Conservation (phyloP, 1,284 basidiomycete species). For the Xerocomus subilludens region DNA sequence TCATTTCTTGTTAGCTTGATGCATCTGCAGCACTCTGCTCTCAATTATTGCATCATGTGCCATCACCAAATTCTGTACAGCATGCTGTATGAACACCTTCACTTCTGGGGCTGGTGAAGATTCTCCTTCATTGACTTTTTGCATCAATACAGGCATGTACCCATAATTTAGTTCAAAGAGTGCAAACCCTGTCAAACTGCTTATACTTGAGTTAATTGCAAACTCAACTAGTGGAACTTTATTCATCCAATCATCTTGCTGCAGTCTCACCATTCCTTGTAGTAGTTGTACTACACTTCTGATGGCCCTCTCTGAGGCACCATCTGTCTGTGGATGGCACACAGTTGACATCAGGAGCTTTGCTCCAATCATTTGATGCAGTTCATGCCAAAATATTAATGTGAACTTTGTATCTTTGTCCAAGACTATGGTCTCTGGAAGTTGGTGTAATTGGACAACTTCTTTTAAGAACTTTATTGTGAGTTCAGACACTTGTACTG, state of each 20-base stretch:
- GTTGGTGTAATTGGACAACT: slow-evolving; percentile 38
- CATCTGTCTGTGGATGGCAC: slow-evolving; percentile 60
- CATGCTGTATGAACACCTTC: background rate
- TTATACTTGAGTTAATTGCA: background rate
- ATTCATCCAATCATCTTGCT: background rate
- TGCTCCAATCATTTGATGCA: slow-evolving; percentile 35
- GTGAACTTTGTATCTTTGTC: slow-evolving; percentile 19
- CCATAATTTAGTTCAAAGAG: background rate
- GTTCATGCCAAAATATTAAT: background rate
- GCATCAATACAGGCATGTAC: background rate
- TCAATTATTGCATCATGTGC: background rate
- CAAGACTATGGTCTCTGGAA: too few species aligned
- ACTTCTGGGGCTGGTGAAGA: background rate
- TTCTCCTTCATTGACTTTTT: background rate
- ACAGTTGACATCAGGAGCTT: slow-evolving; percentile 46
- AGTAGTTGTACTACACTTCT: slow-evolving; percentile 5
- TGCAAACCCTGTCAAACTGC: background rate
- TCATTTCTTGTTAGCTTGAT: background rate
- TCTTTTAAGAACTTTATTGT: slow-evolving; percentile 41
- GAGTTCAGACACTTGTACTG: slow-evolving; percentile 39
- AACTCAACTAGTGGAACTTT: background rate
- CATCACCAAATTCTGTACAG: background rate
- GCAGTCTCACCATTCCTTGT: background rate
- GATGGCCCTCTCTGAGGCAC: slow-evolving; percentile 42
- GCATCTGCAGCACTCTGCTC: background rate